Base-by-base conservation (phyloP, 148 eudicot species). In the Rhododendron ovatum region DNA sequence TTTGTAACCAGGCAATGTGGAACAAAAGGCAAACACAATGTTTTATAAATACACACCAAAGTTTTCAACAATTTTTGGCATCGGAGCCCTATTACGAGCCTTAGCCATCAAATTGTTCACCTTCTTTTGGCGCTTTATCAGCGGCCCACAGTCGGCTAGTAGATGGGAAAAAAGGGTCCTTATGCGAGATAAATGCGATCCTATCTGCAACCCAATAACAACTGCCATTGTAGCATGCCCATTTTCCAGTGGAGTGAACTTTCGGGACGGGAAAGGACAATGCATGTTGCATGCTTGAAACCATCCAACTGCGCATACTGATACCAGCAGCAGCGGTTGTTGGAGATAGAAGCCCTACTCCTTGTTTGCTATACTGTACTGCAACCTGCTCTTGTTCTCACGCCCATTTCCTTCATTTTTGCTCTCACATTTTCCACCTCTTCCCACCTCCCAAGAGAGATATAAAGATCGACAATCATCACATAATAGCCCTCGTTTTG, bases 401-500 rank as follows among this genome's bases (percentile, higher is more conserved):
- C 92, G 35, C 92, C 94, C 84, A 87, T 88, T 43, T 90, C 90
- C 92, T 93, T 92, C 92, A 95, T 95, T n/a, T 89, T 57, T 53
- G 81, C 85, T 86, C 96, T 92, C 82, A 90, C 78, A 81, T 75
- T 89, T 88, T 90, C 94, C 12, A 93, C 96, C 83, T 92, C 96
- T 65, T 93, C 93, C 92, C 94, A 93, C 86, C 89, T 89, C 61
- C 91, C 98, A 87, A 84, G 57, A 13, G 89, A 90, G 69, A 88
- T 91, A 87, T 94, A 95, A 75, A 95, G 83, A 80, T 90, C 90
- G 12, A 95, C 93, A 28, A 93, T 30, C 47, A 91, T 86, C 39
- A 92, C 75, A 61, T 93, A 93, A 81, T 93, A 93, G 51, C 95
- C 96, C 88, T 94, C 96, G 80, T 95, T 94, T 78, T 89, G 87